phyloP scores from a whole-genome alignment of 2,329 filamentous ascomycete genomes.

The Didymella pinodella region DNA sequence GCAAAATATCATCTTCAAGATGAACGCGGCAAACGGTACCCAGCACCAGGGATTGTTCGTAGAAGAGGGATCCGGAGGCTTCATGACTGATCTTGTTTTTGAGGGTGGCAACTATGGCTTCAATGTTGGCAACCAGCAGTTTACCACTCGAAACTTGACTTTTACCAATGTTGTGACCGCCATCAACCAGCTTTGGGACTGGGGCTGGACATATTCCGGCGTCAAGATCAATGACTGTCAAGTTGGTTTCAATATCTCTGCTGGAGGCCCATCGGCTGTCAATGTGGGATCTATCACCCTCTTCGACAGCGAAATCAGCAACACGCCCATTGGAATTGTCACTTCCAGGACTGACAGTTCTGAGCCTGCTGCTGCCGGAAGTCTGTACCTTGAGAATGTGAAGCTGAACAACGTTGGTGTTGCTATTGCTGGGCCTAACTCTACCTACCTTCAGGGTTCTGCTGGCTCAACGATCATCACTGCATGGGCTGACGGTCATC shows the following conservation, averaged over 20 bases:
- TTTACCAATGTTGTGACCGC: slow-evolving; percentile 62
- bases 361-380: slow-evolving; percentile 57
- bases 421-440: slow-evolving; percentile 35
- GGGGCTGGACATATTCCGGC: slow-evolving; percentile 65
- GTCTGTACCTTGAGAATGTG: slow-evolving; percentile 67
- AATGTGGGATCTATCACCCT: slow-evolving; percentile 64
- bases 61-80: slow-evolving; percentile 55
- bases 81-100: slow-evolving; percentile 57
- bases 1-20: slow-evolving; percentile 56
- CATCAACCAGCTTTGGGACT: slow-evolving; percentile 66
- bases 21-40: slow-evolving; percentile 55
- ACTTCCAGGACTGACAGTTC: slow-evolving; percentile 56
- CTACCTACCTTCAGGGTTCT: slow-evolving; percentile 40
- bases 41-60: slow-evolving; percentile 57
- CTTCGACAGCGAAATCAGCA: slow-evolving; percentile 63
- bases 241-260: slow-evolving; percentile 60
- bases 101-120: slow-evolving; percentile 54
- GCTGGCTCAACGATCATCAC: slow-evolving; percentile 28
- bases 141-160: slow-evolving; percentile 65
- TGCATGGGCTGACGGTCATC: slow-evolving; percentile 47
- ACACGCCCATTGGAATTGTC: slow-evolving; percentile 60
- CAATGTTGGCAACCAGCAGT: slow-evolving; percentile 58
- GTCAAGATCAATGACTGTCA: slow-evolving; percentile 62
- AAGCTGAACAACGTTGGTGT: slow-evolving; percentile 57
- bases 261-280: slow-evolving; percentile 48